Conservation (phyloP, 345 rosid genomes). For the Trapa bicornis region DNA sequence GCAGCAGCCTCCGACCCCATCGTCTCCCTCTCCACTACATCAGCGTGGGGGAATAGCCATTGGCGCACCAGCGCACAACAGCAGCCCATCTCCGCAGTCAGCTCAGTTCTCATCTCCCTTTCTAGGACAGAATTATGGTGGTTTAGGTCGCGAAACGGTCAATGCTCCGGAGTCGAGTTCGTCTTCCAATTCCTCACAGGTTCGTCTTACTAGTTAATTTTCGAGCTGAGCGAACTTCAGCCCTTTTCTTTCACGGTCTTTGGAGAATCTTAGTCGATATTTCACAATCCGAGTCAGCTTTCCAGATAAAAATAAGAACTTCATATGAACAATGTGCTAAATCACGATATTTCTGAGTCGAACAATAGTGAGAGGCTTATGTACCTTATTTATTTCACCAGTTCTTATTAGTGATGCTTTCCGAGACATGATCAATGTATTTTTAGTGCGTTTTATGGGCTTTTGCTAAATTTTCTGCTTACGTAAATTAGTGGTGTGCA, state of each 20-base stretch:
- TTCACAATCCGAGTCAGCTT: neutral
- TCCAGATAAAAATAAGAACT: neutral
- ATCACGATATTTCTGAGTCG: neutral
- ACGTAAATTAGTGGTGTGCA: neutral
- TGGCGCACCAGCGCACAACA: slow-evolving; percentile 53
- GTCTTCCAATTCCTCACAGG: slow-evolving; percentile 40
- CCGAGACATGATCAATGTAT: neutral
- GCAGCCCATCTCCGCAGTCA: slow-evolving; percentile 33
- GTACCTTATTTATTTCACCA: neutral
- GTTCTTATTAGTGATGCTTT: neutral
- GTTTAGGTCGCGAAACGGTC: slow-evolving; percentile 36
- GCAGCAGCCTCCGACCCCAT: slow-evolving; percentile 14
- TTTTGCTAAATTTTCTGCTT: neutral
- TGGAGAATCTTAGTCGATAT: neutral
- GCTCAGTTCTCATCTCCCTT: slow-evolving; percentile 46
- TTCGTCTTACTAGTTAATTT: slow-evolving; percentile 6
- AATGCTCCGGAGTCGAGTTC: slow-evolving; percentile 41
- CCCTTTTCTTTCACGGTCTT: neutral
- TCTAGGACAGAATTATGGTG: slow-evolving; percentile 51
- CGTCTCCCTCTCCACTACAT: slow-evolving; percentile 14
- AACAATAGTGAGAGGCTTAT: neutral
- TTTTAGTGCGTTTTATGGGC: neutral
- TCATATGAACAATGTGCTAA: neutral
- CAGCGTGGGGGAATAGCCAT: slow-evolving; percentile 50
- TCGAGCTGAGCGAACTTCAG: slow-evolving; percentile 5